phyloP scores from a whole-genome alignment of 2,329 filamentous ascomycete species.

The Nemania diffusa region DNA sequence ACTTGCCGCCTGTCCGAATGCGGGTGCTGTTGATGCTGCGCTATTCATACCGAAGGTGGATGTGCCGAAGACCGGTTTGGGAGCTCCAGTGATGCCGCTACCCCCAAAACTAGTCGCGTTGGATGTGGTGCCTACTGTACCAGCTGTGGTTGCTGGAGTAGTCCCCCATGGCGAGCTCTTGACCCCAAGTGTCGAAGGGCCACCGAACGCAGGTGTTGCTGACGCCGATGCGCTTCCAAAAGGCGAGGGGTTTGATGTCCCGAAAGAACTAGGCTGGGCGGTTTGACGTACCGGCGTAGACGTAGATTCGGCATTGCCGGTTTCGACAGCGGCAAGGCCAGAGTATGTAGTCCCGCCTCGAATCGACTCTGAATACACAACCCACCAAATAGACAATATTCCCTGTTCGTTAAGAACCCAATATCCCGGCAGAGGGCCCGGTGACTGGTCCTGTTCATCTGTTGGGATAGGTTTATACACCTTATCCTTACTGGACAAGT shows the following conservation, averaged over 20 bases:
- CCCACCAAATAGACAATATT: slow-evolving; percentile 86
- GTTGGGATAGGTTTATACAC: slow-evolving; percentile 80
- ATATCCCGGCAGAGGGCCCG: slow-evolving; percentile 82
- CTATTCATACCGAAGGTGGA: slow-evolving; percentile 50
- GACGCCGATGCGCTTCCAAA: slow-evolving; percentile 55
- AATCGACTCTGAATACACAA: slow-evolving; percentile 89
- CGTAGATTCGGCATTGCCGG: slow-evolving; percentile 46
- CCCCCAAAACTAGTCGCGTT: slow-evolving; percentile 59
- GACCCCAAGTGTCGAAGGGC: slow-evolving; percentile 60
- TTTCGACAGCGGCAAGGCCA: slow-evolving; percentile 67
- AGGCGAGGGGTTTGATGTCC: slow-evolving; percentile 46
- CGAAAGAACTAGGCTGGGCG: slow-evolving; percentile 45
- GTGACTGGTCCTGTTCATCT: slow-evolving; percentile 81
- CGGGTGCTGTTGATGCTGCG: slow-evolving; percentile 45
- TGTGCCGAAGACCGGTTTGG: slow-evolving; percentile 58
- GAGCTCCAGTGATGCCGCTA: slow-evolving; percentile 49
- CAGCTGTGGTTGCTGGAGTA: slow-evolving; percentile 46
- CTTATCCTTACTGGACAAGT: slow-evolving; percentile 84
- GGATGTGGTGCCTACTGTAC: slow-evolving; percentile 49
- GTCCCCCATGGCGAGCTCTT: slow-evolving; percentile 64
- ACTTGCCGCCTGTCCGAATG: slow-evolving; percentile 64
- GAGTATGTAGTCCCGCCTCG: slow-evolving; percentile 77
- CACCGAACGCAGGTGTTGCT: slow-evolving; percentile 58
- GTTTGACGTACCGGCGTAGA: slow-evolving; percentile 49
- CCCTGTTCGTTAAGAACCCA: slow-evolving; percentile 92